Evolutionary conservation across 2,329 filamentous ascomycete genomes (phyloP).

Genomic region (Calycina marina): DNA sequence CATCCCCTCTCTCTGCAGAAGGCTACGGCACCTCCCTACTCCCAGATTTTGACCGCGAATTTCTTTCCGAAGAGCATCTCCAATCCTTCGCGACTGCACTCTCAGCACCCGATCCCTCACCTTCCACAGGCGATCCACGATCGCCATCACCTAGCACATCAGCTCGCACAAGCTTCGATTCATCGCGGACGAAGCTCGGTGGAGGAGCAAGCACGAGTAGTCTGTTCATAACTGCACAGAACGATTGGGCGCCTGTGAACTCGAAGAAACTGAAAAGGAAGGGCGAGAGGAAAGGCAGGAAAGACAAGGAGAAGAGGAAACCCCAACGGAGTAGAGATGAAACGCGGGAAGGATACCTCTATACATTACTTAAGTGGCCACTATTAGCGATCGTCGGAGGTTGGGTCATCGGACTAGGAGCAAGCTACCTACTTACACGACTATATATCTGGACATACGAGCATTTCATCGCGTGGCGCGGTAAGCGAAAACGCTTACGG

Average conservation of each 20-base stretch:
- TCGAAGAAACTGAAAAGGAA: constrained; percentile 20
- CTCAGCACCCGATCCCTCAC: constrained; percentile 62
- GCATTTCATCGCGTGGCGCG: constrained; percentile 75
- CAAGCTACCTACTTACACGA: constrained; percentile 66
- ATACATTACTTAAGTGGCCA: constrained; percentile 83
- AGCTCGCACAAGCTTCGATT: constrained; percentile 9
- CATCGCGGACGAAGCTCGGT: constrained; percentile 4
- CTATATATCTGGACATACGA: constrained; percentile 77
- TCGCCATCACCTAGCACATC: constrained; percentile 2
- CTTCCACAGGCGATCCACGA: constrained; percentile 38
- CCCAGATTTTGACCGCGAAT: constrained; percentile 70
- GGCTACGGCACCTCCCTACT: constrained; percentile 55
- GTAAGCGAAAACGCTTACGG: constrained; percentile 57
- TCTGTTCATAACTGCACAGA: constrained; percentile 70
- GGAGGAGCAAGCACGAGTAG: constrained; percentile 6
- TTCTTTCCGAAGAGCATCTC: constrained; percentile 58
- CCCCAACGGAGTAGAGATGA: constrained; percentile 58
- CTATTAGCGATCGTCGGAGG: constrained; percentile 64
- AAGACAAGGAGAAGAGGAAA: constrained; percentile 19
- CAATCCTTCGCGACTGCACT: constrained; percentile 69
- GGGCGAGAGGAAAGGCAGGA: constrained; percentile 24
- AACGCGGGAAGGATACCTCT: constrained; percentile 85
- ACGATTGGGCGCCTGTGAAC: constrained; percentile 88
- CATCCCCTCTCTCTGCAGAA: constrained; percentile 43
- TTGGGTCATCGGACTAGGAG: constrained; percentile 63